A percentile compares a stretch with the other conserved stretches of the same genome.
These are phyloP conservation scores for Saturnispora gosingensis DNA, from an alignment of 805 yeast genomes.

Conservation along the genomic window DNA sequence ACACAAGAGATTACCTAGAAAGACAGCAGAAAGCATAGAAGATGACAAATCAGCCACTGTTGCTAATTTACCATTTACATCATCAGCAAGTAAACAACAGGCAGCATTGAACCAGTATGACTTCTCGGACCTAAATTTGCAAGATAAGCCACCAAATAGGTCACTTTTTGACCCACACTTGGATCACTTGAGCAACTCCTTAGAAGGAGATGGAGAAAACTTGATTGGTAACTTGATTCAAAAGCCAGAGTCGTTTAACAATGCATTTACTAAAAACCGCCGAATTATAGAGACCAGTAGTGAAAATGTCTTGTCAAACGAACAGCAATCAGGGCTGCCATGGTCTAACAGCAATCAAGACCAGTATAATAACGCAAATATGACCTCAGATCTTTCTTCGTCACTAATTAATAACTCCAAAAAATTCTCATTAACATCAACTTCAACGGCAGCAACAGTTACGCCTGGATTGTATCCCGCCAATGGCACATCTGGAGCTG, in stretches of 20 bases:
- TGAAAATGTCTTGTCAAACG: slow-evolving; percentile 10
- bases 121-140: slow-evolving; percentile 18
- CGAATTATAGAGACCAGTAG: slow-evolving; percentile 18
- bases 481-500: slow-evolving; percentile 10
- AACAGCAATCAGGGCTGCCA: not conserved
- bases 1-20: slow-evolving; percentile 1
- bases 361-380: not conserved
- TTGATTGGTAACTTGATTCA: slow-evolving; percentile 29
- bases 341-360: not conserved
- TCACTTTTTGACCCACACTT: slow-evolving; percentile 38
- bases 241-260: slow-evolving; percentile 36
- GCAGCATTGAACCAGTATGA: slow-evolving; percentile 15
- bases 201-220: slow-evolving; percentile 12
- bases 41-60: slow-evolving; percentile 17
- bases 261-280: slow-evolving; percentile 31
- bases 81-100: slow-evolving; percentile 13
- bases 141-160: slow-evolving; percentile 38
- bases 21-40: slow-evolving; percentile 16
- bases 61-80: slow-evolving; percentile 18
- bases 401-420: not conserved
- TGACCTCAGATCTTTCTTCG: slow-evolving; percentile 31
- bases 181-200: slow-evolving; percentile 30
- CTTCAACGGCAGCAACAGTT: slow-evolving; percentile 42
- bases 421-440: not conserved
- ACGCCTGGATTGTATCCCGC: slow-evolving; percentile 76